These are phyloP conservation scores for Amanita subjunquillea DNA, from an alignment of 768 basidiomycete genomes.

Conservation along the genomic window DNA sequence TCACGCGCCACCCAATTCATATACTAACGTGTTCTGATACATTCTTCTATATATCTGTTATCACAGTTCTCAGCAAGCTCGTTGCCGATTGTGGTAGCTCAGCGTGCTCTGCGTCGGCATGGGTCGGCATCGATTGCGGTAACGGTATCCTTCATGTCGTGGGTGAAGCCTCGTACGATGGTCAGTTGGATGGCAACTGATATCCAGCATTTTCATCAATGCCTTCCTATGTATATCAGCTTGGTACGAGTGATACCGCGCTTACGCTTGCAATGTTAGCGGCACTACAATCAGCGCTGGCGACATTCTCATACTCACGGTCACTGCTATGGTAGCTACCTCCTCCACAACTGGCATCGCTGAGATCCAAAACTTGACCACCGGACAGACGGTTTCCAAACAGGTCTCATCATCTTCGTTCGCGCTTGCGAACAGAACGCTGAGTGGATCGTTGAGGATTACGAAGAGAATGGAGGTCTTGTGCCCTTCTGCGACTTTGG, in stretches of 20 bases:
- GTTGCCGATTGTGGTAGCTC: slow-evolving; percentile 2
- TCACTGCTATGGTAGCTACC: background rate
- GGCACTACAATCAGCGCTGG: background rate
- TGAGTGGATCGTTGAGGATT: slow-evolving; percentile 30
- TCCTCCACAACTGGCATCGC: background rate
- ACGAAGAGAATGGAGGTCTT: slow-evolving; percentile 9
- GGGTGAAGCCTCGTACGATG: background rate
- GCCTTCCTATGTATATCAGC: background rate
- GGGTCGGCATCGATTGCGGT: slow-evolving; percentile 26
- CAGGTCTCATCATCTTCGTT: slow-evolving; percentile 18
- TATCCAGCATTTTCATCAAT: no score
- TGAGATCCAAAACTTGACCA: background rate
- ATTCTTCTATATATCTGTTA: background rate
- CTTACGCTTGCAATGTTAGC: background rate
- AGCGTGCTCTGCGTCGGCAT: slow-evolving; percentile 19
- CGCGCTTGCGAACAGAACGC: slow-evolving; percentile 23
- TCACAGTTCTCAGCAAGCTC: slow-evolving; percentile 17
- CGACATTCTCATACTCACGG: background rate
- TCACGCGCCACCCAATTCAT: no score
- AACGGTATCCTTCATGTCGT: slow-evolving; percentile 23
- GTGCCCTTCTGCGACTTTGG: slow-evolving; percentile 1
- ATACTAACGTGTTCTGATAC: no score
- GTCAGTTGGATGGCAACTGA: background rate
- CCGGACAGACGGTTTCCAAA: slow-evolving; percentile 11
- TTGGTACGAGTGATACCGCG: background rate